These are phyloP conservation scores for Castanea sativa DNA, from an alignment of 306 rosid genomes.

Conservation along the genomic window DNA sequence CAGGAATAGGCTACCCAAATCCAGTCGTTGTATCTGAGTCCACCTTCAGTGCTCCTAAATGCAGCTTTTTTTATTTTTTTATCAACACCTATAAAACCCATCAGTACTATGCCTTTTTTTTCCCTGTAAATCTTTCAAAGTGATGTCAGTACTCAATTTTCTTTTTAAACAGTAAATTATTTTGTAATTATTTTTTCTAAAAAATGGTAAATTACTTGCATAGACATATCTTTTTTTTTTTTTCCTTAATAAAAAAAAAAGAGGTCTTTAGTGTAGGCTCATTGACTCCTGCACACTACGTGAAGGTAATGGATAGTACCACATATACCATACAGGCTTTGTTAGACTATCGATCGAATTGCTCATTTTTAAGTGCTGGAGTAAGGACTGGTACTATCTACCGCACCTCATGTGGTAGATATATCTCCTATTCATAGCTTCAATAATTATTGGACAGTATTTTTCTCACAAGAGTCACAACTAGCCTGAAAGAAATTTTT, in stretches of 20 bases:
- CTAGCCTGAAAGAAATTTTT: no score
- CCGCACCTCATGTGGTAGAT: no score
- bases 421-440: no score
- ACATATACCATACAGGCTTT: accelerated
- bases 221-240: no score
- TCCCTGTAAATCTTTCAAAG: no score
- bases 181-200: no score
- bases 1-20: slow-evolving; percentile 15
- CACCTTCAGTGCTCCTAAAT: not conserved
- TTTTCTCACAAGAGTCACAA: no score
- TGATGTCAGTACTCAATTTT: no score
- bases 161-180: no score
- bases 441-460: no score
- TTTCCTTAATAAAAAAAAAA: no score
- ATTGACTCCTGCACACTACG: accelerated
- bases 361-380: accelerated
- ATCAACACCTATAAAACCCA: not conserved
- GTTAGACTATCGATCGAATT: accelerated
- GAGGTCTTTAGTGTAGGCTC: accelerated
- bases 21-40: not conserved
- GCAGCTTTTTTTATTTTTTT: not conserved
- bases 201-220: no score
- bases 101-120: not conserved
- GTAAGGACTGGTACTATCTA: accelerated
- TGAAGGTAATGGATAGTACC: accelerated